A percentile compares a stretch with the other conserved stretches of the same genome.
These are phyloP conservation scores for Neopestalotiopsis sp. DNA, from an alignment of 2,329 filamentous ascomycete species.

Conservation along the genomic window DNA sequence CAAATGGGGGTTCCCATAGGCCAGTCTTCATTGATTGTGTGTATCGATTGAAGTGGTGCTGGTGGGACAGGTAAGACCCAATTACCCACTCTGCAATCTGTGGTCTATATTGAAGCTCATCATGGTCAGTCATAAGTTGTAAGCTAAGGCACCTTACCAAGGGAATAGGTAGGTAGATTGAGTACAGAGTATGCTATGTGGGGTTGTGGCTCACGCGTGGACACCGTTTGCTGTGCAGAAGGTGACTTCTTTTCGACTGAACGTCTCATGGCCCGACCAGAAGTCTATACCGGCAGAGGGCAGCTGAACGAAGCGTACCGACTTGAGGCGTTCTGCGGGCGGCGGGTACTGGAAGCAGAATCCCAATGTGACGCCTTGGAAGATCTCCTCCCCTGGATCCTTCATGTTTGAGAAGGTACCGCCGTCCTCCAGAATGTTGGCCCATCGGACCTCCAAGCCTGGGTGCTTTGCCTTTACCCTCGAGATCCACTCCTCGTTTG, in stretches of 20 bases:
- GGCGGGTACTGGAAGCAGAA: conserved; percentile 38
- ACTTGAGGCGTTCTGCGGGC: conserved; percentile 35
- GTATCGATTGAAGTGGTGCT: conserved; percentile 41
- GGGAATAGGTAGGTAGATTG: neutral
- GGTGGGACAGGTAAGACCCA: conserved; percentile 54
- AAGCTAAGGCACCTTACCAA: neutral
- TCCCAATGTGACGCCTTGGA: conserved; percentile 48
- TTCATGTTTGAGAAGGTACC: conserved; percentile 25
- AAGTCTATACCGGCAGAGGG: conserved; percentile 49
- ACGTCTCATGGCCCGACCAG: conserved; percentile 44
- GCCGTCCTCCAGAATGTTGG: conserved; percentile 25
- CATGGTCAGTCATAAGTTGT: neutral
- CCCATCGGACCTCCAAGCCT: conserved; percentile 44
- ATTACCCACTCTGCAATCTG: conserved; percentile 65
- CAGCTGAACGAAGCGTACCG: conserved; percentile 50
- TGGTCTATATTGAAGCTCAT: conserved; percentile 42
- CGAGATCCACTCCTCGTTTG: conserved; percentile 41
- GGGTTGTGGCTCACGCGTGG: conserved; percentile 50
- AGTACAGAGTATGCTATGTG: neutral
- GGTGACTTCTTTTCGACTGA: conserved; percentile 52
- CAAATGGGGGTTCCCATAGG: conserved; percentile 11
- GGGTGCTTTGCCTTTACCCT: conserved; percentile 41
- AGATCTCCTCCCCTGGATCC: conserved; percentile 31
- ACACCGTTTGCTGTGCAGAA: conserved; percentile 64
- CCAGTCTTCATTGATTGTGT: conserved; percentile 4